Conservation (phyloP, 352 stramenopile species). For the Phytopythium cucurbitacearum region DNA sequence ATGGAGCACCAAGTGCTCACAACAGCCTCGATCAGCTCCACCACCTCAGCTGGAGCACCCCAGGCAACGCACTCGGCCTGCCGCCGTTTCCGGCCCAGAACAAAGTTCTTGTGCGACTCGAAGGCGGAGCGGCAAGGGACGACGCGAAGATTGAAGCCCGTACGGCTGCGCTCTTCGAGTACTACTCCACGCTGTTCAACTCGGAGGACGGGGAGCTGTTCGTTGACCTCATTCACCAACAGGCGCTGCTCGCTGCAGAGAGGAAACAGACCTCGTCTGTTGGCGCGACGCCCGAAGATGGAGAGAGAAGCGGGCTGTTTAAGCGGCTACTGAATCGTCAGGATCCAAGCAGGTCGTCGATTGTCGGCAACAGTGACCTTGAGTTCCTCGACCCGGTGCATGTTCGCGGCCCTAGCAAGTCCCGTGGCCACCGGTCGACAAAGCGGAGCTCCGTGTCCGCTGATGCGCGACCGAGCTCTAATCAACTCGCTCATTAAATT, state of each 20-base stretch:
- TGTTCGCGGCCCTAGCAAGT: conserved; percentile 21
- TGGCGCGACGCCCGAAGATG: conserved; percentile 10
- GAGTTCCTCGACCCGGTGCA: conserved; percentile 57
- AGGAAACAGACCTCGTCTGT: conserved; percentile 17
- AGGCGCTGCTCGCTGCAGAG: conserved; percentile 14
- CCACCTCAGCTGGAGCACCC: conserved; percentile 2
- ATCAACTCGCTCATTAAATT: conserved; percentile 11
- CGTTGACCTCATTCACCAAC: conserved; percentile 37
- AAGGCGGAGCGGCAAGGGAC: conserved; percentile 39
- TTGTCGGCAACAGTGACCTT: conserved; percentile 27
- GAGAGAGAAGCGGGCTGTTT: conserved; percentile 15
- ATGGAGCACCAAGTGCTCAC: conserved; percentile 10
- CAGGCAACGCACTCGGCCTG: conserved; percentile 19
- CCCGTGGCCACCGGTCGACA: conserved; percentile 11
- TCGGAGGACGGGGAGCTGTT: conserved; percentile 54
- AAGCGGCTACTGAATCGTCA: conserved; percentile 28
- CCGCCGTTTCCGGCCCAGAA: conserved; percentile 32
- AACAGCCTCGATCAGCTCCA: conserved; percentile 9
- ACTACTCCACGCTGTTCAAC: conserved; percentile 68
- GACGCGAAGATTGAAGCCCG: conserved; percentile 46
- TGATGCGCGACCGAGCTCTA: conserved; percentile 7
- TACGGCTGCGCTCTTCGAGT: conserved; percentile 46
- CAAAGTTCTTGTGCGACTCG: conserved; percentile 46
- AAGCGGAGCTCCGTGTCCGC: conserved; percentile 4
- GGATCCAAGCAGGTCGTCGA: conserved; percentile 9